These are phyloP conservation scores for Fabrea salina DNA, from an alignment of 169 alveolate genomes.

Conservation along the genomic window DNA sequence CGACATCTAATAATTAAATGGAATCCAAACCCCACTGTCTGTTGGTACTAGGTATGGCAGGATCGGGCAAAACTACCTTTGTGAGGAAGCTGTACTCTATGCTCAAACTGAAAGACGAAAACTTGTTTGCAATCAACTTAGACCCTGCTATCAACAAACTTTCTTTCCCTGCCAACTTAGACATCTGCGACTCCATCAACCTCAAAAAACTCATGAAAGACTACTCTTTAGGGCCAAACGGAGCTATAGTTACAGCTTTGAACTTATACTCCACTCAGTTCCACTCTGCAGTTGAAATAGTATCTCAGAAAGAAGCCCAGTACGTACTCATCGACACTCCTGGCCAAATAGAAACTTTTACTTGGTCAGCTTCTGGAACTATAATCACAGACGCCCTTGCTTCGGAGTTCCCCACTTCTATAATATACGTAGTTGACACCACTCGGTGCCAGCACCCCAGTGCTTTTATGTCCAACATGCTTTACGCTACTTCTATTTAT, in stretches of 20 bases:
- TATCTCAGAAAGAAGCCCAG: conserved; percentile 87
- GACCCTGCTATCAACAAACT: conserved; percentile 96
- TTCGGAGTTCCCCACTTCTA: conserved; percentile 90
- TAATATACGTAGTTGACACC: conserved; percentile 74
- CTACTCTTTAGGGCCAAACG: conserved; percentile 97
- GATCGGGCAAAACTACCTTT: conserved; percentile 95
- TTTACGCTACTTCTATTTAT: conserved; percentile 93
- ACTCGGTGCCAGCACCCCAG: conserved; percentile 84
- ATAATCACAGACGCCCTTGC: conserved; percentile 93
- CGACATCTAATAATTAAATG: conserved; percentile 19
- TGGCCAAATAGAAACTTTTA: conserved; percentile 98
- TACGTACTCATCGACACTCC: conserved; percentile 97
- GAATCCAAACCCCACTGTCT: conserved; percentile 38
- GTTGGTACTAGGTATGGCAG: conserved; percentile 91
- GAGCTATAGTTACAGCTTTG: conserved; percentile 97
- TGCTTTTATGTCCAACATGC: conserved; percentile 98
- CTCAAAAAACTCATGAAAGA: conserved; percentile 95
- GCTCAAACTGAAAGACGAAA: conserved; percentile 68
- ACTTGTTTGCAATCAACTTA: conserved; percentile 93
- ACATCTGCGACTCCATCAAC: conserved; percentile 95
- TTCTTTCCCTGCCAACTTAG: conserved; percentile 70
- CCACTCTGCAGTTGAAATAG: conserved; percentile 89
- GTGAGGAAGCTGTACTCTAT: conserved; percentile 79
- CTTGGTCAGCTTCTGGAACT: conserved; percentile 98
- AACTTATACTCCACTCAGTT: conserved; percentile 95